Evolutionary conservation across 1,284 basidiomycete genomes (phyloP).

Genomic region (Macrocystidia cucumis): DNA sequence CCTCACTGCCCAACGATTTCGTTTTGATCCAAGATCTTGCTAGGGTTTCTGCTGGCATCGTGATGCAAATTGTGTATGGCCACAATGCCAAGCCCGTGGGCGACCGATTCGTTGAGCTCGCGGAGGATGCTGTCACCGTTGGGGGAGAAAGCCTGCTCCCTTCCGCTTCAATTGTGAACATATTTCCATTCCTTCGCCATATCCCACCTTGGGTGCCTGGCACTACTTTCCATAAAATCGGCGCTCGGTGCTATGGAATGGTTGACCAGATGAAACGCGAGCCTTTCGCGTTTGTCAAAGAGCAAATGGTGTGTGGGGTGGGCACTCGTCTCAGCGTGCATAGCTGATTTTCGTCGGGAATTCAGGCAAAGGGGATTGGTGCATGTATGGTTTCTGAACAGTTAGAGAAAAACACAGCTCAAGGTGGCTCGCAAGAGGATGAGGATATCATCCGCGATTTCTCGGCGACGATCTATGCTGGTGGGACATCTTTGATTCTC

Average conservation of each 20-base stretch:
- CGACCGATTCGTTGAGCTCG: neutral
- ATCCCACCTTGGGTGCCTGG: conserved; percentile 19
- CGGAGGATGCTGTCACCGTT: neutral
- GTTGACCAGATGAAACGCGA: conserved; percentile 18
- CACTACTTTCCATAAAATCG: conserved; percentile 11
- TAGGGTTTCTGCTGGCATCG: conserved; percentile 3
- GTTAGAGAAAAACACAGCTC: conserved; percentile 13
- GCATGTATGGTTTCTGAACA: conserved; percentile 18
- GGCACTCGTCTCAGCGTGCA: neutral
- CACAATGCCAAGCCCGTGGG: conserved; percentile 3
- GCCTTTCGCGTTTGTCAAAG: conserved; percentile 22
- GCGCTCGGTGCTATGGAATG: too few relatives aligned
- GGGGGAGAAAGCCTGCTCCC: neutral
- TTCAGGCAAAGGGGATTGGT: conserved; percentile 15
- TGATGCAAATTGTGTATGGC: conserved; percentile 4
- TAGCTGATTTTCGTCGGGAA: too few relatives aligned
- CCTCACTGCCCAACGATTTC: too few relatives aligned
- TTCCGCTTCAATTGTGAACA: neutral
- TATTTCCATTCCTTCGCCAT: conserved; percentile 11
- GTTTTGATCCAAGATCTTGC: neutral
- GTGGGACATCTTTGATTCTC: conserved; percentile 2
- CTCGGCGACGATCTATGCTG: conserved; percentile 13
- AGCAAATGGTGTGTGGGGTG: conserved; percentile 19
- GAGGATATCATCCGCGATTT: conserved; percentile 15
- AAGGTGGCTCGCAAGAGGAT: conserved; percentile 9